Base-by-base conservation (phyloP, 768 basidiomycete species). In the Phaeolepiota aurea region DNA sequence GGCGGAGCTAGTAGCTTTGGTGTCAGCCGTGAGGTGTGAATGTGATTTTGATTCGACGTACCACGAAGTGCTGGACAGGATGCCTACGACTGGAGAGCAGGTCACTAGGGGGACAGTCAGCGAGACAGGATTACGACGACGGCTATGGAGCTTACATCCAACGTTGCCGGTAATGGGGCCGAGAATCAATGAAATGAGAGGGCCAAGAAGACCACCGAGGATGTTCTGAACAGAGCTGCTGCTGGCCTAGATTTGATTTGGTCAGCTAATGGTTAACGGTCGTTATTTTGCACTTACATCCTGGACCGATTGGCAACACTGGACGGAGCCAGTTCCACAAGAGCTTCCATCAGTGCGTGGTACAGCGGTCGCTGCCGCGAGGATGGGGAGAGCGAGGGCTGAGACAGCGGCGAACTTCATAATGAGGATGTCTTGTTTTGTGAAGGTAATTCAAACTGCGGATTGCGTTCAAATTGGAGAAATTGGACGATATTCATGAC, bases 351-450 rank as follows among this genome's bases (percentile, higher is more conserved):
- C n/a, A 32, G 22, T 43, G 23, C 48, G 51, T 13, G 49, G 46
- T 18, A 51, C 33, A 22, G 44, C 51, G 23, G 46, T 45, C 13
- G 54, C 52, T 15, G 38, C 36, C 14, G 40, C 49, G 16, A 56
- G 45, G 36, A 52, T 32, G 20, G 54, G 49, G 13, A 55, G 45
- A 44, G 45, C 51, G 38, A 51, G 32, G 39, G 54, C 22, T 14
- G 48, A 16, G 44, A 54, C 35, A 40, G 39, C 43, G 44, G 42
- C 35, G 38, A 46, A n/a, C n/a, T n/a, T n/a, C n/a, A n/a, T n/a
- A n/a, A n/a, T n/a, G n/a, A n/a, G n/a, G n/a, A n/a, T n/a, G n/a
- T n/a, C n/a, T n/a, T n/a, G n/a, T n/a, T n/a, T n/a, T n/a, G n/a
- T n/a, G n/a, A n/a, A n/a, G n/a, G n/a, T n/a, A n/a, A n/a, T n/a